A percentile compares a stretch with the other conserved stretches of the same genome.
These are phyloP conservation scores for Hibiscus syriacus DNA, from an alignment of 345 rosid species.

Conservation along the genomic window DNA sequence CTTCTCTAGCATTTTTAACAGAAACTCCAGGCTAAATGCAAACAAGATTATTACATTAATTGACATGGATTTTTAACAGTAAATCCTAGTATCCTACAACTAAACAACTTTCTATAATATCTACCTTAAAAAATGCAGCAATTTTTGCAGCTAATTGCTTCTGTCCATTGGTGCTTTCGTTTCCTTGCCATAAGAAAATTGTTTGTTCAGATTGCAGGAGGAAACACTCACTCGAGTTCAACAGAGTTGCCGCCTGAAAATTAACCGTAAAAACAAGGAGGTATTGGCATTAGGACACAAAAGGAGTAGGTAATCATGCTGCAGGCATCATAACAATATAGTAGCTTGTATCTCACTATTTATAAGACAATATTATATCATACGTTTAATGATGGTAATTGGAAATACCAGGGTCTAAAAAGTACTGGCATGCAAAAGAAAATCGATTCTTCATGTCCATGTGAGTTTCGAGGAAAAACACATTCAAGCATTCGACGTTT, in stretches of 20 bases:
- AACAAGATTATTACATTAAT: background rate
- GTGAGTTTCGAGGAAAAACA: background rate
- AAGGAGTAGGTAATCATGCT: too few relatives aligned
- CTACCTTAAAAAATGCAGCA: background rate
- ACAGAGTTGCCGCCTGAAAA: background rate
- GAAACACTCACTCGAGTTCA: background rate
- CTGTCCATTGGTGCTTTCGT: background rate
- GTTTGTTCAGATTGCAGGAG: background rate
- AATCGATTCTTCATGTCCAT: background rate
- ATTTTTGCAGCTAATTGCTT: background rate
- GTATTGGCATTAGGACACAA: too few relatives aligned
- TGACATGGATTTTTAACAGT: too few relatives aligned
- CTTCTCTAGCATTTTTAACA: constrained; percentile 89
- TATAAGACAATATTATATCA: too few relatives aligned
- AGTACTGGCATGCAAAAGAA: background rate
- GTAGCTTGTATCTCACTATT: too few relatives aligned
- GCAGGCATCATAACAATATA: too few relatives aligned
- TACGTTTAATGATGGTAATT: too few relatives aligned
- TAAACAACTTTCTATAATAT: background rate
- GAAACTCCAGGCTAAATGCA: constrained; percentile 69
- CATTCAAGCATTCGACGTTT: background rate
- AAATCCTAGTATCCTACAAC: too few relatives aligned
- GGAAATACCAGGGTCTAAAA: background rate
- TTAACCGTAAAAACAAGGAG: too few relatives aligned
- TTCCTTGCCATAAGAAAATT: background rate